A percentile compares a stretch with the other conserved stretches of the same genome.
Evolutionary conservation across 495 filamentous ascomycete genomes (phyloP).

Genomic region (Trichoderma virens): DNA sequence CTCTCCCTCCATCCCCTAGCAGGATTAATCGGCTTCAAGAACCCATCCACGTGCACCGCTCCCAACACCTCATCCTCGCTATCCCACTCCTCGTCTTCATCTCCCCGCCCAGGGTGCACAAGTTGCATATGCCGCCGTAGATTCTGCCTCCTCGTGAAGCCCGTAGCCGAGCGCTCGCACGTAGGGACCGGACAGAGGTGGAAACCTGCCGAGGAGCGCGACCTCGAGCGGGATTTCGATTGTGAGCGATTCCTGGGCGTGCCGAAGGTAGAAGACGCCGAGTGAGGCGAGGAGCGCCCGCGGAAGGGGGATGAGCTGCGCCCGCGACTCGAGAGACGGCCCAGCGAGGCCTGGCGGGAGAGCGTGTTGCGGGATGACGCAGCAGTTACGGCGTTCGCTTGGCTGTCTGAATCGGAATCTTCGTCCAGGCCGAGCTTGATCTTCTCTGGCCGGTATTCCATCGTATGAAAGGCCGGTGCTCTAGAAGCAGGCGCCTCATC

Average conservation of each 20-base stretch:
- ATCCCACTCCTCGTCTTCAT: conserved; percentile 21
- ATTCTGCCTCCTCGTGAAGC: conserved; percentile 23
- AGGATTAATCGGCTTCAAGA: conserved; percentile 30
- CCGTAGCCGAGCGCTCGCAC: conserved; percentile 17
- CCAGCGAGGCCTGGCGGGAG: background rate
- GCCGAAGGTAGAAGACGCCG: background rate
- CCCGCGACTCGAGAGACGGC: background rate
- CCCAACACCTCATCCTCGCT: conserved; percentile 45
- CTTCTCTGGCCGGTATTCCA: conserved; percentile 12
- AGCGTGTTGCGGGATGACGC: background rate
- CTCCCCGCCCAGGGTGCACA: conserved; percentile 25
- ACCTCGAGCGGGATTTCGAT: background rate
- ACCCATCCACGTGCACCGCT: conserved; percentile 46
- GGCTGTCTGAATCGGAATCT: background rate
- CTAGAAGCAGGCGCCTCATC: conserved; percentile 31
- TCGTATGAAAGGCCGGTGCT: conserved; percentile 22
- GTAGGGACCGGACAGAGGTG: conserved; percentile 15
- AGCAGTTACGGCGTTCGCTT: background rate
- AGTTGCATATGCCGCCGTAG: conserved; percentile 28
- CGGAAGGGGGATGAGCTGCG: background rate
- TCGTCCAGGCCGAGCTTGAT: background rate
- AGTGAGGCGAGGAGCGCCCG: background rate
- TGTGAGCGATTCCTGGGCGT: background rate
- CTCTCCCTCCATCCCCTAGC: conserved; percentile 2
- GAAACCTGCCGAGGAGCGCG: background rate